Evolutionary conservation across 2,329 filamentous ascomycete species (phyloP).

Genomic region (Alternaria sp.): DNA sequence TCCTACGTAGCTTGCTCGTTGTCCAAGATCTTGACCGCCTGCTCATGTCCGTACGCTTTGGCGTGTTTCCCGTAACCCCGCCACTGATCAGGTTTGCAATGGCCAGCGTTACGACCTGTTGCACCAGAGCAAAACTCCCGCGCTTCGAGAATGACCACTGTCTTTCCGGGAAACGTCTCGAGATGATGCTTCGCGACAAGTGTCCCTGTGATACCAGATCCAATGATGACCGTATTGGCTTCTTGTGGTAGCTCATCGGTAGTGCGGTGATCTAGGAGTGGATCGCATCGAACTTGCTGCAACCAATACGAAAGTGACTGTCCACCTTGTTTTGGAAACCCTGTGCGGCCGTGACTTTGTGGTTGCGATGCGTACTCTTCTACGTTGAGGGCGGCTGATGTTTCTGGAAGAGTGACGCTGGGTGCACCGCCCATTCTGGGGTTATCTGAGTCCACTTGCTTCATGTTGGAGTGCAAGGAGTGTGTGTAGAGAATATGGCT

Average conservation of each 20-base stretch:
- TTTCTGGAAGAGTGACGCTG: constrained; percentile 14
- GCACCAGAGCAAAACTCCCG: constrained; percentile 40
- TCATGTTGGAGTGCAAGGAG: constrained; percentile 11
- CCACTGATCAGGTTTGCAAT: constrained; percentile 39
- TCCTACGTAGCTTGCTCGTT: constrained; percentile 36
- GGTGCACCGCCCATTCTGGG: constrained; percentile 8
- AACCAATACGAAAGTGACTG: constrained; percentile 39
- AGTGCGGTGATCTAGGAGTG: constrained; percentile 35
- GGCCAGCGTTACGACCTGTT: constrained; percentile 37
- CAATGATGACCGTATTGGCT: constrained; percentile 45
- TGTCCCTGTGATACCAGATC: constrained; percentile 39
- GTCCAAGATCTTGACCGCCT: constrained; percentile 35
- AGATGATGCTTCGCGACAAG: constrained; percentile 30
- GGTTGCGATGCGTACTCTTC: constrained; percentile 25
- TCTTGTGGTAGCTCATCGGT: constrained; percentile 36
- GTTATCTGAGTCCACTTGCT: constrained; percentile 1
- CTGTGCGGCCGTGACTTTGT: constrained; percentile 14
- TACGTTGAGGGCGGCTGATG: constrained; percentile 20
- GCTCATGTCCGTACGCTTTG: constrained; percentile 32
- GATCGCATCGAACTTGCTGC: constrained; percentile 36
- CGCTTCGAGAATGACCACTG: constrained; percentile 32
- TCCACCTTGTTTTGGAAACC: constrained; percentile 31
- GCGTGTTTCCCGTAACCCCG: constrained; percentile 33
- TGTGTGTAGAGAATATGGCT: background rate
- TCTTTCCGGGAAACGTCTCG: constrained; percentile 25